Percentiles rank a stretch among this genome's conserved stretches.
Evolutionary conservation across 805 yeast genomes (phyloP).

Genomic region (Saccharomycopsis vini): DNA sequence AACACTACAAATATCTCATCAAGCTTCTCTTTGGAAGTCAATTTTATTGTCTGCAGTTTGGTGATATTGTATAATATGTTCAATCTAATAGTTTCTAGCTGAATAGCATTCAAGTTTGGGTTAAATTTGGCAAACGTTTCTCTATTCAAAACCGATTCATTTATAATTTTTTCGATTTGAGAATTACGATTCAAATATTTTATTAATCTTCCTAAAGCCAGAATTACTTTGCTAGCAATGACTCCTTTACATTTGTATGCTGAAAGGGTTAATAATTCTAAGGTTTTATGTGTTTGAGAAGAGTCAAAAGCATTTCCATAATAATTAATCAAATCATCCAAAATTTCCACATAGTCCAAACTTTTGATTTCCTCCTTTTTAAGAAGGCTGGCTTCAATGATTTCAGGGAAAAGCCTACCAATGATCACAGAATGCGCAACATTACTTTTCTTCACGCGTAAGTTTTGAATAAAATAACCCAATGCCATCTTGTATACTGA

Average conservation of each 20-base stretch:
- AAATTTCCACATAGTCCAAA: slow-evolving; percentile 15
- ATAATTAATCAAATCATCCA: slow-evolving; percentile 12
- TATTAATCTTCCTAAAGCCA: slow-evolving; percentile 8
- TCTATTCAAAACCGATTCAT: slow-evolving; percentile 3
- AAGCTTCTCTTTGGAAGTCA: slow-evolving; percentile 4
- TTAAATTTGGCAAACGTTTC: slow-evolving; percentile 1
- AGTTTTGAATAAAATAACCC: slow-evolving; percentile 15
- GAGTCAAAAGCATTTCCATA: slow-evolving; percentile 5
- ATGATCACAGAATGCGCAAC: too few relatives aligned
- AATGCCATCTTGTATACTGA: slow-evolving; percentile 15
- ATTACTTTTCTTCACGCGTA: too few relatives aligned
- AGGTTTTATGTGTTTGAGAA: background rate
- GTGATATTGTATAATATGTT: slow-evolving; percentile 10
- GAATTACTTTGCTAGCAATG: slow-evolving; percentile 11
- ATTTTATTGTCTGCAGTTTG: slow-evolving; percentile 1
- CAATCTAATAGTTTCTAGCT: slow-evolving; percentile 11
- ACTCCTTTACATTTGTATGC: slow-evolving; percentile 13
- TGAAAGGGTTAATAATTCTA: slow-evolving; percentile 8
- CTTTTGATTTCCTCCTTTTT: slow-evolving; percentile 1
- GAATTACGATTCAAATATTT: background rate
- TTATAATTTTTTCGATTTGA: slow-evolving; percentile 3
- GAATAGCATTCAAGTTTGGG: background rate
- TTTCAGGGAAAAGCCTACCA: slow-evolving; percentile 4
- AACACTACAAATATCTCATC: slow-evolving; percentile 7
- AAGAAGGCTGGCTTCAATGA: background rate